phyloP scores from a whole-genome alignment of 1,284 basidiomycete species.

The Fomes fomentarius region DNA sequence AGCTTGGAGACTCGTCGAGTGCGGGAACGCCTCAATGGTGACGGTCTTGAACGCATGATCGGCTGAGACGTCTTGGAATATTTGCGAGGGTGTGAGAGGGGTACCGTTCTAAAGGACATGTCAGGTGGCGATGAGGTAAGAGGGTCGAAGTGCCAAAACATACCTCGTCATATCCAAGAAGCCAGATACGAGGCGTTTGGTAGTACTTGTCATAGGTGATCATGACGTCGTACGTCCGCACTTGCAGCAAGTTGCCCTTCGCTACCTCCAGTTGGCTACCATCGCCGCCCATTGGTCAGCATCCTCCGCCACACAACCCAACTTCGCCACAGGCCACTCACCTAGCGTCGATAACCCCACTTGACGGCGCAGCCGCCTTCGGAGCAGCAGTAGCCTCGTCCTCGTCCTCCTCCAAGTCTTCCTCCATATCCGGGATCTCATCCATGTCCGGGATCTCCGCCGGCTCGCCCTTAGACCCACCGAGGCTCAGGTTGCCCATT shows the following conservation, averaged over 20 bases:
- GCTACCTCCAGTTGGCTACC: conserved; percentile 61
- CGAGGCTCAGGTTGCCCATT: conserved; percentile 61
- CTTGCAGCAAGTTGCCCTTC: conserved; percentile 87
- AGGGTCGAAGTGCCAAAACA: conserved; percentile 19
- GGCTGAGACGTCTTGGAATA: conserved; percentile 97
- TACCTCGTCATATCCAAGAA: conserved; percentile 95
- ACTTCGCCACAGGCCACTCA: conserved; percentile 22
- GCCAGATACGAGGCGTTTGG: conserved; percentile 94
- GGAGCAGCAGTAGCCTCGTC: conserved; percentile 85
- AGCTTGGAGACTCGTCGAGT: conserved; percentile 81
- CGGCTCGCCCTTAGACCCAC: conserved; percentile 50
- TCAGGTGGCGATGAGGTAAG: neutral
- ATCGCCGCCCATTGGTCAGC: neutral
- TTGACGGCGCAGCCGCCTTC: conserved; percentile 38
- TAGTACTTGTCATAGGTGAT: conserved; percentile 99
- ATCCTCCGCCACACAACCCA: neutral
- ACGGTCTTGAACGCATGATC: conserved; percentile 99
- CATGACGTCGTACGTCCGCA: conserved; percentile 99
- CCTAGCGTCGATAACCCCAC: conserved; percentile 30
- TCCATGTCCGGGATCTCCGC: conserved; percentile 44
- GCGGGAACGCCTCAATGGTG: conserved; percentile 97
- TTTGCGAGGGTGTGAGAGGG: conserved; percentile 85
- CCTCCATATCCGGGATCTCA: conserved; percentile 43
- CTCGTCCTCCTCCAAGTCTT: conserved; percentile 46
- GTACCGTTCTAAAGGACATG: conserved; percentile 68